Evolutionary conservation across 768 basidiomycete species (phyloP).

Genomic region (Kwoniella botswanensis): DNA sequence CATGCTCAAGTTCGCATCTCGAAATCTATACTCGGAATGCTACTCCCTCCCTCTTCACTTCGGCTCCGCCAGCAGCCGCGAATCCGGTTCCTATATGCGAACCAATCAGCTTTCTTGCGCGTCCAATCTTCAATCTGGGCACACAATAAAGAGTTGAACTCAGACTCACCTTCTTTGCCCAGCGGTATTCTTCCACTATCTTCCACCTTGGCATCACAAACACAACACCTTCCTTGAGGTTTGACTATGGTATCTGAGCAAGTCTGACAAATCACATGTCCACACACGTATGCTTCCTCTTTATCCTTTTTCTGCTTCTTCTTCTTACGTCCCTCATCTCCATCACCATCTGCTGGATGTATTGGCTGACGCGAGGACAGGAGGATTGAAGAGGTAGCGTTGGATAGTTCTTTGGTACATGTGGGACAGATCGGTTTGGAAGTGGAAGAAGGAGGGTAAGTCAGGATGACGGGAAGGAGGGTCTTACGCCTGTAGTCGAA

Average conservation of each 20-base stretch:
- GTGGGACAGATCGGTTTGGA: constrained; percentile 53
- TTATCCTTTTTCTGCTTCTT: constrained; percentile 48
- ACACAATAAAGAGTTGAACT: background rate
- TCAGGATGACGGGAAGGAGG: constrained; percentile 79
- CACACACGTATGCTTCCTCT: constrained; percentile 63
- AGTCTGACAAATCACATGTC: constrained; percentile 87
- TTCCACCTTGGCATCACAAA: constrained; percentile 71
- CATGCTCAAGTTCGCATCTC: background rate
- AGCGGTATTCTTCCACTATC: constrained; percentile 80
- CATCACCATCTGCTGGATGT: constrained; percentile 16
- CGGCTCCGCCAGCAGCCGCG: constrained; percentile 92
- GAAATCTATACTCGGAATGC: constrained; percentile 77
- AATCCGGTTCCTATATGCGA: constrained; percentile 77
- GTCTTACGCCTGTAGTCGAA: constrained; percentile 71
- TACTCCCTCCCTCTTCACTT: constrained; percentile 76
- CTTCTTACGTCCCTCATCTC: constrained; percentile 38
- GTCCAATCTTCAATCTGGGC: background rate
- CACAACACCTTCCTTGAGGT: constrained; percentile 78
- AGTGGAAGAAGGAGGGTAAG: constrained; percentile 59
- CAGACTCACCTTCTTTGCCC: constrained; percentile 77
- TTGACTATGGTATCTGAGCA: constrained; percentile 87
- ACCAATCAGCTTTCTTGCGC: background rate
- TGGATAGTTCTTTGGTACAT: constrained; percentile 64
- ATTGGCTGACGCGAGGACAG: constrained; percentile 63
- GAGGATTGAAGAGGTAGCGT: constrained; percentile 84